Evolutionary conservation across 1,284 basidiomycete genomes (phyloP), one percentile per base, ranked within the genome.

Genomic region (Testicularia cyperi): DNA sequence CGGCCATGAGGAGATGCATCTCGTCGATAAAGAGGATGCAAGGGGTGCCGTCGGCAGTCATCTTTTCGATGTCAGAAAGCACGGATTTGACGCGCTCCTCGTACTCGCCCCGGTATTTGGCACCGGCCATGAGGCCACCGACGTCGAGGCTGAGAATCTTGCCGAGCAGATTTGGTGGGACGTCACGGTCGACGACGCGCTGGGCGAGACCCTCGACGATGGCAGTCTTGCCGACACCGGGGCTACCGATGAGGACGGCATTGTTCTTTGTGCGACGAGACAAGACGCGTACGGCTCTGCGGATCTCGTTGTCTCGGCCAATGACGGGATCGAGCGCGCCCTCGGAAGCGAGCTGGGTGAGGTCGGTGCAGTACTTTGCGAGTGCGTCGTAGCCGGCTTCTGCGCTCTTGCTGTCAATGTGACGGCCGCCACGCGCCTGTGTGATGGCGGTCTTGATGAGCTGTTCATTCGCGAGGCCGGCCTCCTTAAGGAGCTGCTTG

Each of bases 11-110:
- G 8, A 76, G 62, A 45, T 77, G 69, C 67, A 78, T 81, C 76
- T 97, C 94, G 72, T 98, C 92, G 68, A 97, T 86, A 81, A 97
- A 97, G 27, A 98, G 83, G 63, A 97, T 91, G 70, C 96, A 84
- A 19, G 87, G 86, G 3, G 82, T 84, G 31, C 89, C 91, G 35
- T 90, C 84, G 44, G 91, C 85, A 0, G 86, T 81, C 4, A 88
- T 85, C 78, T 95, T 92, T 78, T 97, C 94, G 55, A 97, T 86
- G 78, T 98, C 95, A 77, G 77, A 72, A 38, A 97, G 80, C 49
- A 97, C 90, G 12, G 87, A 81, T 79, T 96, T 97, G 79, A 97
- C 85, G 36, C 94, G 87, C 77, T 98, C 94, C 79, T 98, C 94
- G 78, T 92, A 98, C 79, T 97, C 91, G 52, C 92, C 92, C 78